Evolutionary conservation across 306 rosid genomes (phyloP).

Genomic region (Oxytropis ochrocephala): DNA sequence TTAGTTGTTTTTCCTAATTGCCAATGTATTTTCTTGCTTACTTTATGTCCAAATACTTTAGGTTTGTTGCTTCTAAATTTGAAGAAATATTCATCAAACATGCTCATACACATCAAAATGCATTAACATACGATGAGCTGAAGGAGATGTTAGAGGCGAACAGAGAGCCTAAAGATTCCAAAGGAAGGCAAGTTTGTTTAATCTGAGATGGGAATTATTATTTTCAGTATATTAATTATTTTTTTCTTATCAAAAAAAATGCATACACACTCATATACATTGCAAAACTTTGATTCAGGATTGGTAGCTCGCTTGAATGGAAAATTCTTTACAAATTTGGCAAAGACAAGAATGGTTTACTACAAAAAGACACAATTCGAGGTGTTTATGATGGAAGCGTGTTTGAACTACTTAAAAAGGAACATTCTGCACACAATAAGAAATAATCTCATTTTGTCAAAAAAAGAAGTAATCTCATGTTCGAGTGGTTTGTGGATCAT

Average conservation of each 20-base stretch:
- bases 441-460: conserved; percentile 6
- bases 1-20: not conserved
- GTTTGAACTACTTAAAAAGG: conserved; percentile 52
- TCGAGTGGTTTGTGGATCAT: too few relatives aligned
- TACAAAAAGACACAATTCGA: conserved; percentile 50
- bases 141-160: conserved; percentile 42
- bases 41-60: not conserved
- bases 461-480: too few relatives aligned
- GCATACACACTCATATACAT: not conserved
- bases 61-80: conserved; percentile 57
- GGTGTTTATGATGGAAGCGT: conserved; percentile 78
- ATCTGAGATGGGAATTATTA: too few relatives aligned
- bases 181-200: conserved; percentile 43
- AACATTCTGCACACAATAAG: conserved; percentile 27
- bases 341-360: conserved; percentile 66
- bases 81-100: conserved; percentile 62
- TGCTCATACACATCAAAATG: conserved; percentile 36
- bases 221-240: not conserved
- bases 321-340: conserved; percentile 48
- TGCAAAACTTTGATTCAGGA: conserved; percentile 29
- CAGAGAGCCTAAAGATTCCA: conserved; percentile 42
- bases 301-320: conserved; percentile 62
- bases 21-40: not conserved
- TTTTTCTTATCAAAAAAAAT: not conserved
- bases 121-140: conserved; percentile 57